Conservation (phyloP, 2,329 filamentous ascomycete species). For the Hymenoscyphus salicellus region DNA sequence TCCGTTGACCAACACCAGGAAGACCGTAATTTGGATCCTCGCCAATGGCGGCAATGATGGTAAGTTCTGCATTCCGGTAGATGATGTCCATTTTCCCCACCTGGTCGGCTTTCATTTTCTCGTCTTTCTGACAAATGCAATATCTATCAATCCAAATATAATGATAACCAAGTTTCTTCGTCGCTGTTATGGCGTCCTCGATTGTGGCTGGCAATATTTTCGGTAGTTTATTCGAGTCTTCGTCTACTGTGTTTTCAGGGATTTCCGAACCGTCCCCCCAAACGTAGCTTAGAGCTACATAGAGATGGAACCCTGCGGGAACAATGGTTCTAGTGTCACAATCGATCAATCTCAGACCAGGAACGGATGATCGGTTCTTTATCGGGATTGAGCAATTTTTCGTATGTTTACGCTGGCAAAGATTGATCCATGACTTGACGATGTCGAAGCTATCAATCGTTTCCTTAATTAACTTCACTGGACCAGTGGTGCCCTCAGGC, state of each 20-base stretch:
- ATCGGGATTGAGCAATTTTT: no score
- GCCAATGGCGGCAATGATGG: constrained; percentile 11
- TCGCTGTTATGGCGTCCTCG: constrained; percentile 14
- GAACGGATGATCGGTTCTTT: no score
- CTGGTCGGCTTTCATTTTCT: neutral
- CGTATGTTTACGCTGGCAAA: no score
- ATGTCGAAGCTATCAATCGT: no score
- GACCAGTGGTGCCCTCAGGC: no score
- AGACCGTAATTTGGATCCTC: neutral
- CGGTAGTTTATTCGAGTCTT: neutral
- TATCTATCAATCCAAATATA: constrained; percentile 18
- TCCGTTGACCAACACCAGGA: neutral
- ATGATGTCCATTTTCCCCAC: constrained; percentile 14
- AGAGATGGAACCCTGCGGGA: no score
- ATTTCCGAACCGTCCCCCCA: neutral
- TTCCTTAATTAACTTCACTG: no score
- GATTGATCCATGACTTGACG: no score
- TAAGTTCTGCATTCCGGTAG: constrained; percentile 8
- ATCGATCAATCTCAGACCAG: no score
- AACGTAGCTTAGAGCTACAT: neutral
- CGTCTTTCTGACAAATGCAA: constrained; percentile 6
- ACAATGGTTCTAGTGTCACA: no score
- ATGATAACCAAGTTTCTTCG: constrained; percentile 5
- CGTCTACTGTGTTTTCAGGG: no score
- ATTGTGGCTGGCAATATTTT: neutral